Conservation (phyloP, 2,329 filamentous ascomycete species). For the Hypoxylon sp. region DNA sequence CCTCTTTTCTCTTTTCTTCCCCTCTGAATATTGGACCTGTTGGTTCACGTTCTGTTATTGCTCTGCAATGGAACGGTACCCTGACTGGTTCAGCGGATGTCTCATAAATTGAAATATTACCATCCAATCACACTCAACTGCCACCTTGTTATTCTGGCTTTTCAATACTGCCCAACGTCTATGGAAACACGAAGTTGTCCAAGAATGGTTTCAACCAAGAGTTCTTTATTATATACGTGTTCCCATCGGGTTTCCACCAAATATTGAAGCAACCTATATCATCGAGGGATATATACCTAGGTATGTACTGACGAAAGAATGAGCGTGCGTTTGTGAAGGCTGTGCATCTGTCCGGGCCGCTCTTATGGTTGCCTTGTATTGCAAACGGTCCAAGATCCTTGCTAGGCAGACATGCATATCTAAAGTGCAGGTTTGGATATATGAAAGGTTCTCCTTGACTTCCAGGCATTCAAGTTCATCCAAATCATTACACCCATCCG, state of each 20-base stretch:
- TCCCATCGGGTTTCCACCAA: constrained; percentile 11
- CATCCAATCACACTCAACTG: constrained; percentile 10
- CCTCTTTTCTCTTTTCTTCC: not conserved
- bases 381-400: not conserved
- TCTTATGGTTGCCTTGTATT: not conserved
- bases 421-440: not conserved
- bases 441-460: not conserved
- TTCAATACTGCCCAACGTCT: not conserved
- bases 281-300: not conserved
- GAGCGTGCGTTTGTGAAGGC: not conserved
- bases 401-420: not conserved
- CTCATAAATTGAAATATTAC: constrained; percentile 13
- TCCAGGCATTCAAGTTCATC: not conserved
- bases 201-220: constrained; percentile 9
- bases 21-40: not conserved
- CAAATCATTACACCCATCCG: not conserved
- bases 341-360: not conserved
- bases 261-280: not conserved
- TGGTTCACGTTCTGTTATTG: not conserved
- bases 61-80: constrained; percentile 14
- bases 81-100: not conserved
- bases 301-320: too few relatives aligned
- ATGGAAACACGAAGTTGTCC: constrained; percentile 19
- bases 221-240: constrained; percentile 15
- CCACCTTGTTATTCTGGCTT: not conserved